These are phyloP conservation scores for Sugiyamaella castrensis DNA, from an alignment of 1,139 yeast species.

Conservation along the genomic window DNA sequence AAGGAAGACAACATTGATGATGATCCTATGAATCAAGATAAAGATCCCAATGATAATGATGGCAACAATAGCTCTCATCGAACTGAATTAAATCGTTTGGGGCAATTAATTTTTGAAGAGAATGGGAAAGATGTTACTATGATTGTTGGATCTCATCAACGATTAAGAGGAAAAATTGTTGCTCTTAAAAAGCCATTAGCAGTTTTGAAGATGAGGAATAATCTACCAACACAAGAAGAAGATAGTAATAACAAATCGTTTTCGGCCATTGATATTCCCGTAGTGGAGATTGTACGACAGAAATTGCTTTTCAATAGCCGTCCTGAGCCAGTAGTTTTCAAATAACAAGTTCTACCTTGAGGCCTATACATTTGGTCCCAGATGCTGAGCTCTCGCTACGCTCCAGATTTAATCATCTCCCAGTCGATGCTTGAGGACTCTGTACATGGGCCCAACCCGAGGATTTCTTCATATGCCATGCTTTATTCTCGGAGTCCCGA, in stretches of 20 bases:
- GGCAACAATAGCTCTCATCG: slow-evolving; percentile 3
- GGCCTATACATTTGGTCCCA: no score
- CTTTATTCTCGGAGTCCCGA: no score
- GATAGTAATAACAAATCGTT: slow-evolving; percentile 9
- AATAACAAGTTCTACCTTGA: no score
- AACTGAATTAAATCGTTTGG: slow-evolving; percentile 19
- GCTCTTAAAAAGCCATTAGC: slow-evolving; percentile 39
- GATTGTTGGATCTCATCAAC: slow-evolving; percentile 37
- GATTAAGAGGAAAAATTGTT: slow-evolving; percentile 36
- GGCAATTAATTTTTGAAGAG: slow-evolving; percentile 29
- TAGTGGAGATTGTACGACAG: slow-evolving; percentile 34
- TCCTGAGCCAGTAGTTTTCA: slow-evolving; percentile 35
- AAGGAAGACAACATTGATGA: slow-evolving; percentile 13
- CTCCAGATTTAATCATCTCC: no score
- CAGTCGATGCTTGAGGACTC: no score
- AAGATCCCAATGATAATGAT: slow-evolving; percentile 2
- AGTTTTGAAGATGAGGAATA: slow-evolving; percentile 25
- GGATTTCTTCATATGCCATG: no score
- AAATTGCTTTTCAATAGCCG: slow-evolving; percentile 36
- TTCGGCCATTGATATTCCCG: slow-evolving; percentile 25
- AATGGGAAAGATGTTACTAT: slow-evolving; percentile 30
- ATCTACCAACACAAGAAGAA: not conserved
- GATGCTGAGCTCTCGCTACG: no score
- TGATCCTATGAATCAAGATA: slow-evolving; percentile 8
- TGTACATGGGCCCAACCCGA: no score